phyloP scores from a whole-genome alignment of 371 early-diverging fungal species.

The Mortierella sp. region DNA sequence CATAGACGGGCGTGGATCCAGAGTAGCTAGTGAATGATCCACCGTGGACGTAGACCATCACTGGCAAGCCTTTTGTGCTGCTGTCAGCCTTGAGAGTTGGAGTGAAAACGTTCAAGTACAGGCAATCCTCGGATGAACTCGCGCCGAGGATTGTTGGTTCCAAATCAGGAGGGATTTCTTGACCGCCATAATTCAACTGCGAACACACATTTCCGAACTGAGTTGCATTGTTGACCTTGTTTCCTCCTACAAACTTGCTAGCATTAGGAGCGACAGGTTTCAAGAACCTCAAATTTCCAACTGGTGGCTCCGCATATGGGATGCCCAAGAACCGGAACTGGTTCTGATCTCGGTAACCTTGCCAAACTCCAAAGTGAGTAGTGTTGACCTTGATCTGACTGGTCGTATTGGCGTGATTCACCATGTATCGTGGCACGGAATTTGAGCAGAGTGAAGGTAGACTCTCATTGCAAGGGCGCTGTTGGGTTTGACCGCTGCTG shows the following conservation, averaged over 20 bases:
- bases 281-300: slow-evolving; percentile 25
- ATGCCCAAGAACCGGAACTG: slow-evolving; percentile 49
- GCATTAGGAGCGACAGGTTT: slow-evolving; percentile 2
- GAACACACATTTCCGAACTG: slow-evolving; percentile 23
- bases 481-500: not conserved
- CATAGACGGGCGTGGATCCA: slow-evolving; percentile 20
- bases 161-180: too few relatives aligned
- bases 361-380: slow-evolving; percentile 12
- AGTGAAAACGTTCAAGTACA: slow-evolving; percentile 61
- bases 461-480: slow-evolving; percentile 5
- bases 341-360: slow-evolving; percentile 40
- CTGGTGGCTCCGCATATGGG: slow-evolving; percentile 35
- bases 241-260: not conserved
- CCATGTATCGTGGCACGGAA: slow-evolving; percentile 1
- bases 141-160: slow-evolving; percentile 2
- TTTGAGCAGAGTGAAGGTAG: slow-evolving; percentile 36
- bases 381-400: slow-evolving; percentile 39
- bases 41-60: slow-evolving; percentile 49
- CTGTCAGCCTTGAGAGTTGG: slow-evolving; percentile 25
- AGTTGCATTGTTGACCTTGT: slow-evolving; percentile 22
- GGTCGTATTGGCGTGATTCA: not conserved
- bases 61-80: slow-evolving; percentile 39
- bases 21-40: slow-evolving; percentile 4
- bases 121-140: slow-evolving; percentile 56
- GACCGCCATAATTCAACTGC: slow-evolving; percentile 7